Conservation (phyloP, 1,284 basidiomycete genomes). For the Malassezia japonica region DNA sequence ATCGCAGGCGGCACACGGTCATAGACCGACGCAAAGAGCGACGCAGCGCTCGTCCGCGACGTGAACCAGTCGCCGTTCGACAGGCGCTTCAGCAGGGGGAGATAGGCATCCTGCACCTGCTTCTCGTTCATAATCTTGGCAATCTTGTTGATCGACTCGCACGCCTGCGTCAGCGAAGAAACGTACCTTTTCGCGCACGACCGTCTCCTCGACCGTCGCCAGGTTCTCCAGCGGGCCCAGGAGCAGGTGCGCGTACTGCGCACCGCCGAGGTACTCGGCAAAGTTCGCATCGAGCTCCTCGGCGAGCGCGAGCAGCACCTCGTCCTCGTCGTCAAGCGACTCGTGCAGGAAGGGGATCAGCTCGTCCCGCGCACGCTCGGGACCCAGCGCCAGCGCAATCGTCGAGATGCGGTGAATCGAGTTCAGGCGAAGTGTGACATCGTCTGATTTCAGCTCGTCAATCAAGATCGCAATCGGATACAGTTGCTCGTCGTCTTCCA, state of each 20-base stretch:
- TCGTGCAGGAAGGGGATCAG: constrained; percentile 95
- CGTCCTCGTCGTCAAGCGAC: constrained; percentile 97
- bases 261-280: constrained; percentile 89
- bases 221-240: constrained; percentile 90
- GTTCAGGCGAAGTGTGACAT: constrained; percentile 83
- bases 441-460: constrained; percentile 73
- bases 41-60: constrained; percentile 89
- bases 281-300: constrained; percentile 75
- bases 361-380: constrained; percentile 89
- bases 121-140: constrained; percentile 65
- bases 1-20: constrained; percentile 52
- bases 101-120: constrained; percentile 82
- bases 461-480: constrained; percentile 59
- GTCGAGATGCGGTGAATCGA: constrained; percentile 97
- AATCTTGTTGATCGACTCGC: constrained; percentile 91
- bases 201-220: constrained; percentile 92
- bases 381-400: constrained; percentile 91
- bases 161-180: constrained; percentile 53
- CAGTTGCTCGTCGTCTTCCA: constrained; percentile 46
- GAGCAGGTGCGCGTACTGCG: constrained; percentile 74
- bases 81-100: constrained; percentile 80
- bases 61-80: constrained; percentile 98
- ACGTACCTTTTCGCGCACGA: constrained; percentile 76
- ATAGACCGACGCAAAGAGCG: constrained; percentile 89
- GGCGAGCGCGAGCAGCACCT: constrained; percentile 88